phyloP scores from a whole-genome alignment of 148 eudicot species.

The Agrostemma githago region DNA sequence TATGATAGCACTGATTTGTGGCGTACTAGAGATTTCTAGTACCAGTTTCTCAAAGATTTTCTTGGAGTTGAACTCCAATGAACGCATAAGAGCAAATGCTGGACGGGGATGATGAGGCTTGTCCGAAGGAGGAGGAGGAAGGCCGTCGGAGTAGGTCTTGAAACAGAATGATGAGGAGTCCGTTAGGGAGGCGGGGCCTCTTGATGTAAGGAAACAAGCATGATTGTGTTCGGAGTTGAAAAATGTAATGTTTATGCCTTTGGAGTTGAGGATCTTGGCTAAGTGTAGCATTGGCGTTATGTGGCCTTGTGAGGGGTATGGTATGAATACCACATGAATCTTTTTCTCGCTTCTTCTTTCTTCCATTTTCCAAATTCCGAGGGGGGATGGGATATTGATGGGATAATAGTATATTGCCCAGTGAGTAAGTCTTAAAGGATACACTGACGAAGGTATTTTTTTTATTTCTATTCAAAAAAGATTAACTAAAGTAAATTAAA shows the following conservation, averaged over 20 bases:
- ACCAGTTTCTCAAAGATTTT: no score
- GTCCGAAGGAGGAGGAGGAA: conserved; percentile 2
- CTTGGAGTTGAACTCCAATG: background rate
- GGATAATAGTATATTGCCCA: no score
- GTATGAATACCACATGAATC: conserved; percentile 27
- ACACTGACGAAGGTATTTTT: no score
- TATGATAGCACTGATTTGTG: background rate
- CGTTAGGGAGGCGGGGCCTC: background rate
- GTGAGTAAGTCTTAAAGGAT: no score
- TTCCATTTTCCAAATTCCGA: background rate
- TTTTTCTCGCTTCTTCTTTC: background rate
- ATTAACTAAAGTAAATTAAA: no score
- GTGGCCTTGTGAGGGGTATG: conserved; percentile 39
- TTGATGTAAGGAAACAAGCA: conserved; percentile 20
- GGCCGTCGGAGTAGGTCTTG: background rate
- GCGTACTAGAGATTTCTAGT: background rate
- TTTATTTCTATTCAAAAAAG: no score
- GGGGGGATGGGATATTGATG: no score
- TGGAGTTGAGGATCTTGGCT: conserved; percentile 35
- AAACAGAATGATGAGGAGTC: background rate
- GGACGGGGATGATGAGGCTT: background rate
- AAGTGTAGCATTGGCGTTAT: conserved; percentile 33
- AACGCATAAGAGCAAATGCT: background rate
- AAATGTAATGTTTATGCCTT: conserved; percentile 34
- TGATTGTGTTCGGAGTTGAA: conserved; percentile 34